These are phyloP conservation scores for Bipolaris zeicola DNA, from an alignment of 2,329 filamentous ascomycete species.

Conservation along the genomic window DNA sequence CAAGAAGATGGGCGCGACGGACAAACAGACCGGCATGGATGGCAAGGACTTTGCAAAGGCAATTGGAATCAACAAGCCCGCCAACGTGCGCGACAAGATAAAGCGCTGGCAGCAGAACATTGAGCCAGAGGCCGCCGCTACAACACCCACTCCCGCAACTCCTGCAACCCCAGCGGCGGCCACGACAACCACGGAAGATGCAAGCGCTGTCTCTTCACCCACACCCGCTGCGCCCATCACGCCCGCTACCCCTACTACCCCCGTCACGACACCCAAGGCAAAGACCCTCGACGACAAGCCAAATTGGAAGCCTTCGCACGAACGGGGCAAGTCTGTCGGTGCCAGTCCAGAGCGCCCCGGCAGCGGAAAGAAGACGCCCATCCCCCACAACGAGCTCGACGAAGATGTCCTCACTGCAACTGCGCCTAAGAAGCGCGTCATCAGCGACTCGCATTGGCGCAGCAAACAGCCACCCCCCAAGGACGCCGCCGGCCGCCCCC, in stretches of 20 bases:
- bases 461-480: conserved; percentile 58
- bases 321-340: conserved; percentile 33
- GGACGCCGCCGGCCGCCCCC: conserved; percentile 31
- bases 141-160: neutral
- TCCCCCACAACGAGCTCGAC: conserved; percentile 48
- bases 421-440: conserved; percentile 86
- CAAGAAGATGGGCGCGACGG: conserved; percentile 34
- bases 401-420: conserved; percentile 57
- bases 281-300: conserved; percentile 35
- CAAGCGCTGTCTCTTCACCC: conserved; percentile 20
- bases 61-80: conserved; percentile 50
- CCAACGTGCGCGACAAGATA: conserved; percentile 73
- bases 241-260: conserved; percentile 19
- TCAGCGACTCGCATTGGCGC: conserved; percentile 89
- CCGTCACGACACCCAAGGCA: conserved; percentile 32
- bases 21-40: conserved; percentile 41
- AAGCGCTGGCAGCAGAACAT: conserved; percentile 84
- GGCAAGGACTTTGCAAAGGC: conserved; percentile 48
- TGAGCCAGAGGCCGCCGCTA: conserved; percentile 59
- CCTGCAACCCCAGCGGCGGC: too few species aligned
- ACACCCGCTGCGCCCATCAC: conserved; percentile 11
- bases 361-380: conserved; percentile 39
- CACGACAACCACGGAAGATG: neutral
- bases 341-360: conserved; percentile 36
- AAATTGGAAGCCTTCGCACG: conserved; percentile 32